These are phyloP conservation scores for Nothopassalora personata DNA, from an alignment of 2,329 filamentous ascomycete genomes.

Conservation along the genomic window DNA sequence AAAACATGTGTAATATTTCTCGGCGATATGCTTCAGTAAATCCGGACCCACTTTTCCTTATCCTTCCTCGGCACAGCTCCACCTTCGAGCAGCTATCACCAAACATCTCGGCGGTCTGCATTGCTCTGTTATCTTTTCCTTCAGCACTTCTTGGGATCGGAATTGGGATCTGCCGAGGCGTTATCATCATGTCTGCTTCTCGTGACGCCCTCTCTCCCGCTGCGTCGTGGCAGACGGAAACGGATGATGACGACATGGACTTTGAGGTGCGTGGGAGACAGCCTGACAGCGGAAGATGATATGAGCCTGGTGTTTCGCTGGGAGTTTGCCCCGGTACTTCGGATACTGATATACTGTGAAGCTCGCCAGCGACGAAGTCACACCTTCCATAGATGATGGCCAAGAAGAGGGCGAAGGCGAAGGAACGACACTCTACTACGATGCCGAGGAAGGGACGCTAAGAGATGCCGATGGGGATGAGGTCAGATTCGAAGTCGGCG, in stretches of 20 bases:
- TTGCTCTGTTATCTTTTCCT: not conserved
- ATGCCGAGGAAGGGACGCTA: constrained; percentile 36
- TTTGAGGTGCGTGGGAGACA: constrained; percentile 36
- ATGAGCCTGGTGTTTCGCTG: not conserved
- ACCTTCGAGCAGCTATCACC: not conserved
- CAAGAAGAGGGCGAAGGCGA: constrained; percentile 39
- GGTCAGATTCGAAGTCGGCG: constrained; percentile 23
- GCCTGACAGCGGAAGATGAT: not conserved
- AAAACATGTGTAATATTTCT: too few relatives aligned
- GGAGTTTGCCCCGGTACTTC: not conserved
- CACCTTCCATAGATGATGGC: constrained; percentile 32
- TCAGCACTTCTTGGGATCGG: not conserved
- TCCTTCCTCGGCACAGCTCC: not conserved
- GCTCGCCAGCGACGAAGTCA: constrained; percentile 35
- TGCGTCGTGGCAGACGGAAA: constrained; percentile 21
- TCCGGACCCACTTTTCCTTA: not conserved
- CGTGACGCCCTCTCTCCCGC: constrained; percentile 14
- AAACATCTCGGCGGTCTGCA: not conserved
- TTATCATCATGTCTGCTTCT: constrained; percentile 8
- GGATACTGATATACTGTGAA: constrained; percentile 9
- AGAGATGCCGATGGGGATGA: constrained; percentile 25
- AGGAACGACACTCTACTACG: constrained; percentile 35
- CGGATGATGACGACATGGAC: constrained; percentile 49
- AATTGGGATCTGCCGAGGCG: not conserved
- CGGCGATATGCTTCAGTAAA: too few relatives aligned